Conservation (phyloP, 208 protist species). For the Acanthamoeba lenticulata region DNA sequence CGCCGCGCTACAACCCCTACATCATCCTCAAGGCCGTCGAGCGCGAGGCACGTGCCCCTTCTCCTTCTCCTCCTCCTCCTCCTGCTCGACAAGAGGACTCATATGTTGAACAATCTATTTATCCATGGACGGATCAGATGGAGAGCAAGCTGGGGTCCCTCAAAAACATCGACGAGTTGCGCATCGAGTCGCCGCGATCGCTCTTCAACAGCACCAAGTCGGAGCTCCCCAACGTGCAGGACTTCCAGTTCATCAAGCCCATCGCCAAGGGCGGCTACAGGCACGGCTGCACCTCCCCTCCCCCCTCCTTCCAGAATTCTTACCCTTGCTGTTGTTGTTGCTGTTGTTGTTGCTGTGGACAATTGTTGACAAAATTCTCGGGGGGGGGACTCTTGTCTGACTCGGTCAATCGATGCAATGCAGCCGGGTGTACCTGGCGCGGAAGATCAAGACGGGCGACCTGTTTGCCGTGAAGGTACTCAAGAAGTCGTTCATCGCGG, state of each 20-base stretch:
- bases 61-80: neutral
- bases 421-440: constrained; percentile 75
- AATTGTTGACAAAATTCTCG: too few relatives aligned
- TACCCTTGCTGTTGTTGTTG: too few relatives aligned
- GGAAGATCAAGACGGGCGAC: constrained; percentile 85
- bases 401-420: neutral
- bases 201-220: constrained; percentile 50
- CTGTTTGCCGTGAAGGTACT: constrained; percentile 88
- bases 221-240: constrained; percentile 63
- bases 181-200: constrained; percentile 2
- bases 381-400: too few relatives aligned
- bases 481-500: constrained; percentile 82
- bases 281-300: neutral
- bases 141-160: constrained; percentile 17
- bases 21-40: constrained; percentile 37
- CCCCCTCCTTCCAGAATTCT: too few relatives aligned
- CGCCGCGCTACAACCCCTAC: constrained; percentile 30
- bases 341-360: too few relatives aligned
- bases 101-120: neutral
- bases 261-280: constrained; percentile 78
- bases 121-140: neutral
- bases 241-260: constrained; percentile 88
- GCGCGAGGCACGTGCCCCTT: neutral
- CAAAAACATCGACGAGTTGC: constrained; percentile 21
- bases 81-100: neutral